Evolutionary conservation across 225 moss, liverwort and hornwort genomes (phyloP), one percentile per base, ranked within the genome.

Genomic region (Climacium dendroides): DNA sequence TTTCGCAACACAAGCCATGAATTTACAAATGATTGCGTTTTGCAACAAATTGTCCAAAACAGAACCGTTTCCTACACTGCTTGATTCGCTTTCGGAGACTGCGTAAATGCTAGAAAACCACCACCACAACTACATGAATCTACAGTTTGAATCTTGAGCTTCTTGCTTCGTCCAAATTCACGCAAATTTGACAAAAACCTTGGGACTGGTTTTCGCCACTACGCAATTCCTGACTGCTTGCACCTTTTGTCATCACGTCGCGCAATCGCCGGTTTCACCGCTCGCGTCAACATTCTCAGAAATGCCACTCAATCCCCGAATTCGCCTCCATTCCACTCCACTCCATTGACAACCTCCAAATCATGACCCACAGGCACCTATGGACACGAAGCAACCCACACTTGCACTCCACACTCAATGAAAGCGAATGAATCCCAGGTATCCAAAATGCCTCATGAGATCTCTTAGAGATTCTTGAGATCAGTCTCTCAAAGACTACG

Each of bases 1-100:
- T 83, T 76, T 75, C 17, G 85, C 85, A 70, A 87, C 37, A 89
- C 90, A 90, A 77, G 90, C 92, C 92, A 92, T 90, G 54, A 80
- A 80, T 72, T 85, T 9, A 43, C 62, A 50, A 80, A 47, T 16
- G 85, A 70, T 79, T 63, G 63, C 28, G 45, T 23, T 55, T 39
- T 24, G 39, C 35, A n/a, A 39, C 34, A 75, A 47, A 35, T 50
- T 26, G 58, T 32, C 15, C 55, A 14, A 35, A 43, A 78, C 24
- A 55, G 12, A 78, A 18, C 13, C 25, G 73, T 61, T 43, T 28
- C 63, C 63, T 80, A n/a, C 79, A 35, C 43, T 79, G 28, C 61
- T 62, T 43, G 72, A 62, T 85, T 72, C 52, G 69, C 62, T 58
- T 43, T 29, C 35, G 20, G 35, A 39, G 22, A 69, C 18, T n/a